Base-by-base conservation (phyloP, 495 filamentous ascomycete species). In the Lophiotrema nucula region DNA sequence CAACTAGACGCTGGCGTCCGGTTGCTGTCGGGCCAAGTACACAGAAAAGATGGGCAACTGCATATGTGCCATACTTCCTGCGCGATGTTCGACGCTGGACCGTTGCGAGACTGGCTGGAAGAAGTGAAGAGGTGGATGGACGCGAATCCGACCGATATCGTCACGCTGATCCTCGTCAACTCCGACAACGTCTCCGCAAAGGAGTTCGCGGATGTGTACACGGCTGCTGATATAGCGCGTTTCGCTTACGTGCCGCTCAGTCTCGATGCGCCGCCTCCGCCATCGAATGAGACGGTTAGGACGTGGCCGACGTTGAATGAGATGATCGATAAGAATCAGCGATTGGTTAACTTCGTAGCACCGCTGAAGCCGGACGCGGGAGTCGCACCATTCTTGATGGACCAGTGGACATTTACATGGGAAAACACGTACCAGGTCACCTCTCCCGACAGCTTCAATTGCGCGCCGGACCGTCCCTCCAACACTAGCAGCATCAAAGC, bases 231-330 rank as follows among this genome's bases (percentile, higher is more conserved):
- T 35, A 60, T 71, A 37, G 60, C 57, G 12, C 28, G 48, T n/a
- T 66, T 67, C 37, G 64, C 57, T 1, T 73, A 70, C 49, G 47
- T 53, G 0, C 71, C 66, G 10, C 25, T 45, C 0, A 23, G 37
- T 3, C 31, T 55, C 19, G 25, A 35, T 28, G 46, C 25, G 16
- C 13, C 52, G 18, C 52, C 41, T 6, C 85, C 83, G 25, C 87
- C 92, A 79, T 73, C 70, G 5, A 47, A 56, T 5, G 19, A 56
- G 15, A 51, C 47, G 19, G 21, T 18, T 26, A 52, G 50, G 8
- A 47, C 46, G 23, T 74, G 71, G 71, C 71, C 71, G 23, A 74
- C 70, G 1, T 49, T 71, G 13, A 39, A 54, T 5, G 23, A 43
- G 2, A 52, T 74, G 41, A 74, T 72, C 54, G 45, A 41, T 24